Evolutionary conservation across 805 yeast genomes (phyloP).

Genomic region (Cyberlindnera japonica): DNA sequence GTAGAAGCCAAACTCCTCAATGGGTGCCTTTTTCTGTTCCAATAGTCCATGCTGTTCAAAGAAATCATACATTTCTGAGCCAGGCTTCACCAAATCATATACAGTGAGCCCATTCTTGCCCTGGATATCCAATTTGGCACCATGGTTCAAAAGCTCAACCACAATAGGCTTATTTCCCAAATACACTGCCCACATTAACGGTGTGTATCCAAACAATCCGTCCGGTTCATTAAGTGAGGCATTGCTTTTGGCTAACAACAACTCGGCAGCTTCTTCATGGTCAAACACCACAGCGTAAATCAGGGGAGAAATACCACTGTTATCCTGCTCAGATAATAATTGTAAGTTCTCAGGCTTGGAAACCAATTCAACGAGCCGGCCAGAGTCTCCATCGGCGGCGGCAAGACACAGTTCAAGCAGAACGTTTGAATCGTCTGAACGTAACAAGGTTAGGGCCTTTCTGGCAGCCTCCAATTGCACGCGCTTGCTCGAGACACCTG

Average conservation of each 20-base stretch:
- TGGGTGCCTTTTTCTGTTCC: constrained; percentile 12
- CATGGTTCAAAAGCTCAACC: constrained; percentile 52
- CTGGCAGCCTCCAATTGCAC: constrained; percentile 19
- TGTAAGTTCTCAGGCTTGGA: constrained; percentile 28
- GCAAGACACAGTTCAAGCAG: constrained; percentile 36
- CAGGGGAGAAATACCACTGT: constrained; percentile 43
- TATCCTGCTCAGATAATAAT: constrained; percentile 29
- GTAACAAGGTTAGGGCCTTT: constrained; percentile 15
- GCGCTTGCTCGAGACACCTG: neutral
- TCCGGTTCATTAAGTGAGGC: constrained; percentile 33
- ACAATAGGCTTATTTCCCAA: constrained; percentile 54
- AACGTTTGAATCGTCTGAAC: constrained; percentile 6
- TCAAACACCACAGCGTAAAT: constrained; percentile 56
- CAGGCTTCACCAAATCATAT: constrained; percentile 52
- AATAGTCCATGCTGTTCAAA: constrained; percentile 50
- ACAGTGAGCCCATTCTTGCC: constrained; percentile 47
- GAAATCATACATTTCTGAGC: constrained; percentile 53
- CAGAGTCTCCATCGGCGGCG: constrained; percentile 36
- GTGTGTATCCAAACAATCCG: constrained; percentile 51
- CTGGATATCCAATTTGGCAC: constrained; percentile 51
- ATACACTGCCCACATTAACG: constrained; percentile 85
- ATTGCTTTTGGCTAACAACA: constrained; percentile 12
- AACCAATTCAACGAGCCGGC: constrained; percentile 16
- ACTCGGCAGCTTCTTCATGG: constrained; percentile 44
- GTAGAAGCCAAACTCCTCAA: constrained; percentile 16